Evolutionary conservation across 202 grass and related monocot species (phyloP).

Genomic region (Panicum virgatum): DNA sequence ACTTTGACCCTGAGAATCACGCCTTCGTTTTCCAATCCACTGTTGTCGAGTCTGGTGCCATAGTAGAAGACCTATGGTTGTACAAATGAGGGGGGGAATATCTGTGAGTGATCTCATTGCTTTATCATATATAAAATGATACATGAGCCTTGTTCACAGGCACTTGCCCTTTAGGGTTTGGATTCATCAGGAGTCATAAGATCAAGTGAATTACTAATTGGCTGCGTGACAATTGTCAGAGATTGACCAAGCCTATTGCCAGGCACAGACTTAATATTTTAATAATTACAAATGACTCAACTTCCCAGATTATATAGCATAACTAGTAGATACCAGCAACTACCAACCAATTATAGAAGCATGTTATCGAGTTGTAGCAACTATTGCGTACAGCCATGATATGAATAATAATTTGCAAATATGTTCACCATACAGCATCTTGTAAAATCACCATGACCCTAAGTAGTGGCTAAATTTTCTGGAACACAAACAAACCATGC

Average conservation of each 20-base stretch:
- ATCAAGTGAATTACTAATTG: neutral
- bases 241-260: neutral
- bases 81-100: neutral
- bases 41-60: conserved; percentile 93
- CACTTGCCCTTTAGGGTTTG: neutral
- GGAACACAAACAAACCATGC: neutral
- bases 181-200: neutral
- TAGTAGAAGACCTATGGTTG: conserved; percentile 65
- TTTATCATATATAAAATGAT: neutral
- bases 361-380: neutral
- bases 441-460: neutral
- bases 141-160: neutral
- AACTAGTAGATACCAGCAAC: neutral
- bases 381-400: neutral
- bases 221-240: neutral
- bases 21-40: conserved; percentile 68
- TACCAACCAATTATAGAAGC: conserved; percentile 9
- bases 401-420: neutral
- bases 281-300: neutral
- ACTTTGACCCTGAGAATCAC: conserved; percentile 40
- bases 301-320: neutral
- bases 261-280: neutral
- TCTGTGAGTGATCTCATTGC: neutral
- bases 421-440: neutral
- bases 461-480: neutral